A percentile compares a stretch with the other conserved stretches of the same genome.
These are phyloP conservation scores for Omphalea diandra DNA, from an alignment of 441 rosid species.

Conservation along the genomic window DNA sequence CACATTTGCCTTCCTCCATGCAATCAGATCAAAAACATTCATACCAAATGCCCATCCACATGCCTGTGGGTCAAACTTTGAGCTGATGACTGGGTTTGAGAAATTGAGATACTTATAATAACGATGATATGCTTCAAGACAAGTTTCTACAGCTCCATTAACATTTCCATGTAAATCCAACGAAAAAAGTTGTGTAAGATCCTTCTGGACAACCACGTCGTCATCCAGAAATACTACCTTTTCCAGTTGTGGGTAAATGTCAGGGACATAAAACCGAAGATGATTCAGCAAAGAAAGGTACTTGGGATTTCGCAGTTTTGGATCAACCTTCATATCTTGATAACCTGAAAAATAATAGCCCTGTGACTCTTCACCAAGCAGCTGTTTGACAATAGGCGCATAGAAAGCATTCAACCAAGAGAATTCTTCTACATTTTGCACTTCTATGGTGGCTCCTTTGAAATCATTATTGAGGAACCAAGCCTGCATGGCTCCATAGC, in stretches of 20 bases:
- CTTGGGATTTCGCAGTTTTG: constrained; percentile 65
- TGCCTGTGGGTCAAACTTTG: constrained; percentile 90
- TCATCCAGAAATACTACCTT: constrained; percentile 90
- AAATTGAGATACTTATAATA: constrained; percentile 91
- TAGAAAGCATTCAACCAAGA: constrained; percentile 83
- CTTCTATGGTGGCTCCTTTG: constrained; percentile 79
- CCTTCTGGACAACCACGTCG: constrained; percentile 94
- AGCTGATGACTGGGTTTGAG: constrained; percentile 80
- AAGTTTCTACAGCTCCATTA: constrained; percentile 97
- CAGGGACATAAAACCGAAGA: constrained; percentile 90
- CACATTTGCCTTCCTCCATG: constrained; percentile 89
- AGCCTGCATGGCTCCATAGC: constrained; percentile 85
- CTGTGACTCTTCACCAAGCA: constrained; percentile 42
- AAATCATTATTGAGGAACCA: constrained; percentile 81
- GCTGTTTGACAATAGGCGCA: constrained; percentile 70
- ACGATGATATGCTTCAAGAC: constrained; percentile 93
- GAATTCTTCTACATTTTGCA: constrained; percentile 69
- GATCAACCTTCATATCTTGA: constrained; percentile 51
- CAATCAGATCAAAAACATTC: constrained; percentile 83
- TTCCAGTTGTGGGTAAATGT: constrained; percentile 85
- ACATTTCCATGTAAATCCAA: constrained; percentile 92
- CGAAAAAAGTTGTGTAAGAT: constrained; percentile 79
- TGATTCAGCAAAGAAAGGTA: constrained; percentile 71
- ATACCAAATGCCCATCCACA: constrained; percentile 99
- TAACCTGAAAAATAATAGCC: constrained; percentile 53